A percentile compares a stretch with the other conserved stretches of the same genome.
Conservation (phyloP, 2,329 filamentous ascomycete species). For the Alternaria postmessia region DNA sequence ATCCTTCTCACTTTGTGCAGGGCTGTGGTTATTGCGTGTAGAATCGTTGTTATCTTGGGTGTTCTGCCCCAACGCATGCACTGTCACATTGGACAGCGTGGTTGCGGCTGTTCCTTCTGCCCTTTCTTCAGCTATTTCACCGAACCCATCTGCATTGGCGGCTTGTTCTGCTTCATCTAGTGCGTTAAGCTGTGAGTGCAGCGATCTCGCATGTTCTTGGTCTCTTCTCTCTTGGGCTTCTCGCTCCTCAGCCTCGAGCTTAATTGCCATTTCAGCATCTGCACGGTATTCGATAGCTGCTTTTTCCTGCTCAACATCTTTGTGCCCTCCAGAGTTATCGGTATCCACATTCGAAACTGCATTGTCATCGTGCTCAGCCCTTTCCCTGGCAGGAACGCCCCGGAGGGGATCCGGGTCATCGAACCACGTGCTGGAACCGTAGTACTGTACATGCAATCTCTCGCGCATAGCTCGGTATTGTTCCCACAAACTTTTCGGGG, state of each 20-base stretch:
- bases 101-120: background rate
- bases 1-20: background rate
- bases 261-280: background rate
- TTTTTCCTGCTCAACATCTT: background rate
- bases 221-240: background rate
- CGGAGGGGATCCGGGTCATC: slow-evolving; percentile 1
- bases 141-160: background rate
- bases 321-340: background rate
- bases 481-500: background rate
- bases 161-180: background rate
- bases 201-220: background rate
- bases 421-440: slow-evolving; percentile 3
- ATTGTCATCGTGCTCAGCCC: background rate
- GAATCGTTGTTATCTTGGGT: background rate
- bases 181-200: background rate
- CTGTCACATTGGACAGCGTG: background rate
- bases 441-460: slow-evolving; percentile 7
- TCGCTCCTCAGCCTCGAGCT: background rate
- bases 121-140: background rate
- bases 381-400: slow-evolving; percentile 8
- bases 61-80: background rate
- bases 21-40: background rate
- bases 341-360: background rate
- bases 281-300: background rate
- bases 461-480: slow-evolving; percentile 5